These are phyloP conservation scores for Aspergillus quadrilineatus DNA, from an alignment of 2,329 filamentous ascomycete genomes.

Conservation along the genomic window DNA sequence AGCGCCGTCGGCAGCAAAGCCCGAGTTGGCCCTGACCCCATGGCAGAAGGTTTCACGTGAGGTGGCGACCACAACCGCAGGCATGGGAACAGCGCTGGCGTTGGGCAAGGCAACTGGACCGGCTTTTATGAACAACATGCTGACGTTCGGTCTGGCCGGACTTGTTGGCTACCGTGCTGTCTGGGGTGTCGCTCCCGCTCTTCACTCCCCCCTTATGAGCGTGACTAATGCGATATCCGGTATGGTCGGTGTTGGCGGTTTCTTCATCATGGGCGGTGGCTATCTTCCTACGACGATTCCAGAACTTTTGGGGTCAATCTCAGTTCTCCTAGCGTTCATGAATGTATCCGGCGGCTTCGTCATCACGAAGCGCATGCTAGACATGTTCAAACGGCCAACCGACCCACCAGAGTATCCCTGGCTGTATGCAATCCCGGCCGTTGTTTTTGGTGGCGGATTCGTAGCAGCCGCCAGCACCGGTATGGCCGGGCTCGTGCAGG, in stretches of 20 bases:
- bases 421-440: conserved; percentile 76
- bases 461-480: conserved; percentile 77
- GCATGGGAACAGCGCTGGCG: conserved; percentile 72
- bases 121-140: conserved; percentile 82
- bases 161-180: conserved; percentile 85
- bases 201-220: conserved; percentile 88
- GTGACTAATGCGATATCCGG: conserved; percentile 88
- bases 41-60: conserved; percentile 78
- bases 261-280: conserved; percentile 86
- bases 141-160: conserved; percentile 79
- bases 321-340: conserved; percentile 81
- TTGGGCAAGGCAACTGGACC: conserved; percentile 79
- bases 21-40: conserved; percentile 69
- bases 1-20: conserved; percentile 50
- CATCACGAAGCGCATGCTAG: conserved; percentile 89
- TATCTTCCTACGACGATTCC: conserved; percentile 75
- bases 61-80: conserved; percentile 70
- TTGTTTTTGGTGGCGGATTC: conserved; percentile 77
- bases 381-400: conserved; percentile 83
- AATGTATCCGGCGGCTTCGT: conserved; percentile 88
- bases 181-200: conserved; percentile 78
- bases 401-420: conserved; percentile 87
- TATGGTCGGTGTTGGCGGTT: conserved; percentile 83
- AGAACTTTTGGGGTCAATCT: conserved; percentile 73
- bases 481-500: conserved; percentile 79